Evolutionary conservation across 768 basidiomycete species (phyloP), one percentile per base, ranked within the genome.

Genomic region (Tulasnella sp.): DNA sequence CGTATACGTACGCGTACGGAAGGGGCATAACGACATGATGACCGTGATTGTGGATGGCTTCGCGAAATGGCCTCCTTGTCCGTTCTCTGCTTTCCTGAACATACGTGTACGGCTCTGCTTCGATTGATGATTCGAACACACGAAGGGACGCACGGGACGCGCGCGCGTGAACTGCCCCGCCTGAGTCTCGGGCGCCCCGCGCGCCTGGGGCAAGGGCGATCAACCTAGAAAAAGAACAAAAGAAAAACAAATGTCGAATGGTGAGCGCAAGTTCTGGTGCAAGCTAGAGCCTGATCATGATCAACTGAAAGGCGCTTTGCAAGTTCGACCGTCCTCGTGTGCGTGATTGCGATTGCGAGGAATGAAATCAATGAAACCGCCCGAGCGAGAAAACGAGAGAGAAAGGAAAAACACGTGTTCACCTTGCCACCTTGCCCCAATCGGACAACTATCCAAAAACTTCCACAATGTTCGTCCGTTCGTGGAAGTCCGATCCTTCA

Each of bases 391-490:
- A 44, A 44, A 44, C 44, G 46, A 37, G 31, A 12, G 64, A 31
- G 34, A 69, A 69, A 69, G 34, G 64, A 37, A 69, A 60, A 69
- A 69, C 64, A 69, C 64, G 64, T 69, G 64, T 69, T 5, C 64
- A 54, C 64, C 64, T 60, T n/a, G n/a, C 58, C n/a, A 3, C 5
- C 58, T 28, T n/a, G n/a, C 34, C 64, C 64, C 64, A 69, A 69
- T 69, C 64, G 64, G 34, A 14, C 64, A 14, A 69, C 64, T 1
- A 2, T 69, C 64, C 64, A 69, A 69, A 69, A 69, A 69, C 64
- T 69, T 69, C 64, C 12, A 69, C 64, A 69, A 69, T 69, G 64
- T 11, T 69, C 12, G 28, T 16, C 31, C 12, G 31, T 69, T 14
- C 31, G 28, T 28, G 34, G 31, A 34, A 12, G 28, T 64, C 60